Evolutionary conservation across 495 filamentous ascomycete species (phyloP), one percentile per base, ranked within the genome.

Genomic region (Saxophila tyrrhenica): DNA sequence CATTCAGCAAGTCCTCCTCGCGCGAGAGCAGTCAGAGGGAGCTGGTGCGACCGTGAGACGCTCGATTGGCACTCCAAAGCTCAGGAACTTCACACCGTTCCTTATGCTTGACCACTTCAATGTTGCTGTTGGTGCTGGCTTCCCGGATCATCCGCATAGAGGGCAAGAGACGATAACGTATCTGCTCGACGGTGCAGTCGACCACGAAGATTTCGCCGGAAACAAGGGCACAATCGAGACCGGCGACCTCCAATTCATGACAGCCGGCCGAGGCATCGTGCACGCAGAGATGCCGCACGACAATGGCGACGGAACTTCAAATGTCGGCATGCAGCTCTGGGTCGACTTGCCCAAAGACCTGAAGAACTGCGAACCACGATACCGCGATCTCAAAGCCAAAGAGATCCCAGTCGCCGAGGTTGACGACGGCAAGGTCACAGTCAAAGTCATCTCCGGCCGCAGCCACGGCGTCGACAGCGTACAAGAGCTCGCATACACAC

Each of bases 181-280:
- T 67, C 72, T 96, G 1, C 72, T 96, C 0, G 67, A 74, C 1
- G 91, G 91, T 50, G 87, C 76, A 0, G 82, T 95, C 54, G 91
- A 96, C 72, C 91, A 97, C 61, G 92, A 96, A 71, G 91, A 97
- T 63, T 97, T 97, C 55, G 85, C 88, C 1, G 92, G 92, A 2
- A 84, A 94, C 71, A 77, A 75, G 35, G 92, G 90, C 47, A 90
- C 85, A 3, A 91, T 98, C 57, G 77, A 84, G 48, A 68, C 83
- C 0, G 91, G 91, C 2, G 92, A 94, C 54, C 68, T 97, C 41
- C 91, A 97, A 65, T 97, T 97, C 78, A 97, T 97, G 91, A 96
- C 91, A 0, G 91, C 91, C 2, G 91, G 91, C 0, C 72, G 78
- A 3, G 91, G 91, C 5, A 95, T 96, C 64, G 85, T 97, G 77